phyloP scores from a whole-genome alignment of 306 rosid genomes.

The Potentilla sterilis region DNA sequence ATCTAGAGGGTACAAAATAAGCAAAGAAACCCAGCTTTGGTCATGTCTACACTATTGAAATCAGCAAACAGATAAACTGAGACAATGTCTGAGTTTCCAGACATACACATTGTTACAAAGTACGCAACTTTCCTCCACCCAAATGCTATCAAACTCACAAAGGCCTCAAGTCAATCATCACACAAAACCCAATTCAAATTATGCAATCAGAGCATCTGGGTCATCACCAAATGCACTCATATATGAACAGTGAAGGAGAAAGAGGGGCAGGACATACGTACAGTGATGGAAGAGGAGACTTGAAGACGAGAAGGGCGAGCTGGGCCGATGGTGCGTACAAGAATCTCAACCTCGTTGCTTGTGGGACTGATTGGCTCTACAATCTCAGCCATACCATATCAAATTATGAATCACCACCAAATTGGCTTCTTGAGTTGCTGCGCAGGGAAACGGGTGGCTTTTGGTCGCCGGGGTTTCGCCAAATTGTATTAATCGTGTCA shows the following conservation, averaged over 20 bases:
- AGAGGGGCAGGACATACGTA: constrained; percentile 19
- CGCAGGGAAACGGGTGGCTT: neutral
- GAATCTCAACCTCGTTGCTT: constrained; percentile 49
- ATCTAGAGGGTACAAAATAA: neutral
- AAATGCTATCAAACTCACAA: neutral
- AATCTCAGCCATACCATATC: constrained; percentile 50
- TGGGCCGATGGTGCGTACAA: constrained; percentile 80
- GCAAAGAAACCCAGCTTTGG: neutral
- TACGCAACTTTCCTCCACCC: neutral
- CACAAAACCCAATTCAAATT: neutral
- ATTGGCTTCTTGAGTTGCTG: neutral
- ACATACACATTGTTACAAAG: neutral
- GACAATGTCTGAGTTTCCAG: neutral
- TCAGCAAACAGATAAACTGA: too few relatives aligned
- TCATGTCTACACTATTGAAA: neutral
- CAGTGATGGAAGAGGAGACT: constrained; percentile 66
- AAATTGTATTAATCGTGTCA: too few relatives aligned
- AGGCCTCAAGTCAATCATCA: neutral
- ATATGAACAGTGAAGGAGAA: neutral
- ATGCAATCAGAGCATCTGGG: constrained; percentile 6
- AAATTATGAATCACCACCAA: neutral
- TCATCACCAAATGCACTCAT: neutral
- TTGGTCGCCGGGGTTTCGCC: too few relatives aligned
- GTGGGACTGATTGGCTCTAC: constrained; percentile 19
- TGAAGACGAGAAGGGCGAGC: constrained; percentile 77